Base-by-base conservation (phyloP, 2,329 filamentous ascomycete genomes). In the Epichloe baconii region DNA sequence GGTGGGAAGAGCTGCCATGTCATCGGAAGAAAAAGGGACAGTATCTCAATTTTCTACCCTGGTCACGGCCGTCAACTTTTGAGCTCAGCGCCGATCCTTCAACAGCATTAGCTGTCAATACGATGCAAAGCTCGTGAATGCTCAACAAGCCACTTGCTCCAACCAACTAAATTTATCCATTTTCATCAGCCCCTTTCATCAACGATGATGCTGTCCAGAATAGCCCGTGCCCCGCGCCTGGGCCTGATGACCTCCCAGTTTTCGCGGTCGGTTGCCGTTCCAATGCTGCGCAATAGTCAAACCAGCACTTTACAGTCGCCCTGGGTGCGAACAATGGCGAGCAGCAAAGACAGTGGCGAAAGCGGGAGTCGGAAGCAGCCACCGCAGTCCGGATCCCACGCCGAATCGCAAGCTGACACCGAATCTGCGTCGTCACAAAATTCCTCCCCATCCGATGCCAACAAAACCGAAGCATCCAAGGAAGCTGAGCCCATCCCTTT, bases 401-500 rank as follows among this genome's bases (percentile, higher is more conserved):
- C 42, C 5, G 26, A 44, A 26, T 38, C 52, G 31, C 46, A 54
- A 36, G 50, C 53, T 15, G 40, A 52, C 26, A 23, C 44, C 4
- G 56, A 61, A 46, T 8, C 50, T 14, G 44, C 48, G 2, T n/a
- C 45, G 1, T 48, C 49, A 12, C 44, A 44, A 40, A 48, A 35
- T 3, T 6, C 42, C 0, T n/a, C 34, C n/a, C 4, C 43, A 15
- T 19, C 52, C 15, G 12, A 43, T 26, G 43, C 26, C 11, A 37
- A 51, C 12, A 49, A 60, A 6, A 41, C 61, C 38, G 61, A 65
- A 36, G 43, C 58, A n/a, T 53, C 58, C 36, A 62, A 62, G 46
- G 68, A 72, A 48, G 60, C 62, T 48, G 67, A 71, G 48, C 59
- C 70, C 53, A 71, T 76, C 58, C 73, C 80, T 23, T 74, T 79